A percentile compares a stretch with the other conserved stretches of the same genome.
Conservation (phyloP, 306 rosid genomes). For the Dryas alaskensis region DNA sequence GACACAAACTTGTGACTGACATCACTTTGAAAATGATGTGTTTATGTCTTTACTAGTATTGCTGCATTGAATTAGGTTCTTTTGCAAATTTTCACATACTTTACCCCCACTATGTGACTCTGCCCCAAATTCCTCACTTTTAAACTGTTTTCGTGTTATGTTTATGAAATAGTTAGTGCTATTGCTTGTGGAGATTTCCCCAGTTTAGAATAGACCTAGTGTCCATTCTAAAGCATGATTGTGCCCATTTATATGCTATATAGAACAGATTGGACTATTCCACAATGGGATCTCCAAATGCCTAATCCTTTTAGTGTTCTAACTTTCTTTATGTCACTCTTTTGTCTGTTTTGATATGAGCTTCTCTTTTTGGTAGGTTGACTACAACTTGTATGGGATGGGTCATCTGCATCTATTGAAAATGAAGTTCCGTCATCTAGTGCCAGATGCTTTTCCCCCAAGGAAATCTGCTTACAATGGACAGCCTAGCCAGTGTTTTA, state of each 20-base stretch:
- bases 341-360: slow-evolving; percentile 3
- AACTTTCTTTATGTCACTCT: not conserved
- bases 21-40: no score
- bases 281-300: not conserved
- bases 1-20: no score
- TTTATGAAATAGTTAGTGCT: no score
- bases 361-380: slow-evolving; percentile 31
- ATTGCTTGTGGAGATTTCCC: no score
- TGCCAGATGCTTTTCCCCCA: slow-evolving; percentile 44
- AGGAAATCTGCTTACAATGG: slow-evolving; percentile 34
- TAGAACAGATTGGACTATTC: no score
- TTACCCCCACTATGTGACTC: no score
- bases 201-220: not conserved
- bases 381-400: slow-evolving; percentile 79
- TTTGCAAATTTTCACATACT: no score
- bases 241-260: not conserved
- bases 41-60: no score
- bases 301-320: not conserved
- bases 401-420: slow-evolving; percentile 75
- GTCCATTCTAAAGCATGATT: not conserved
- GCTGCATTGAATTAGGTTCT: no score
- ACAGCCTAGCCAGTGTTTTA: slow-evolving; percentile 25
- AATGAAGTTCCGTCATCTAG: slow-evolving; percentile 73
- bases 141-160: no score
- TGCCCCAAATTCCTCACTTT: no score